phyloP scores from a whole-genome alignment of 306 rosid genomes.

The Citrullus colocynthis region DNA sequence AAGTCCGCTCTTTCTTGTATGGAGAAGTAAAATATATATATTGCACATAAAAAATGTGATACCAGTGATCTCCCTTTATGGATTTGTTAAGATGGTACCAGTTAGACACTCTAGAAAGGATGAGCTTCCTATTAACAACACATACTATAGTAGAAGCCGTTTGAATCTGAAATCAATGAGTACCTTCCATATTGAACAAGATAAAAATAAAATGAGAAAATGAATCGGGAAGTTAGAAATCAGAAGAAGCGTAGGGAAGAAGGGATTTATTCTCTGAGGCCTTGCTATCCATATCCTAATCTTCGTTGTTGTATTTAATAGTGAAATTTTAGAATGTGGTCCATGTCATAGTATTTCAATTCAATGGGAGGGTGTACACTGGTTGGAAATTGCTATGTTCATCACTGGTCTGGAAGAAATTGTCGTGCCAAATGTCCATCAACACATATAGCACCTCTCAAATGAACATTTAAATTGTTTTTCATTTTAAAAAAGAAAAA shows the following conservation, averaged over 20 bases:
- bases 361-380: not conserved
- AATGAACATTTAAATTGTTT: not conserved
- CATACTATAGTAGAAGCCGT: not conserved
- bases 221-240: not conserved
- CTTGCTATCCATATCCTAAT: not conserved
- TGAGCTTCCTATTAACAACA: not conserved
- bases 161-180: not conserved
- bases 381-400: not conserved
- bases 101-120: not conserved
- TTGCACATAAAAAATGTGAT: not conserved
- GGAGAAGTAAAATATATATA: not conserved
- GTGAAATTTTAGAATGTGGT: not conserved
- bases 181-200: not conserved
- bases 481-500: too few relatives aligned
- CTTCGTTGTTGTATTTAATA: not conserved
- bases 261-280: not conserved
- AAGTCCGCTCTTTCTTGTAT: constrained; percentile 1
- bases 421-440: not conserved
- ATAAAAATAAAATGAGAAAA: not conserved
- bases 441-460: not conserved
- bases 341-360: not conserved
- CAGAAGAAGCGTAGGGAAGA: not conserved
- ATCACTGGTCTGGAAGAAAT: not conserved
- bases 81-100: not conserved
- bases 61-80: not conserved